phyloP scores from a whole-genome alignment of 1,284 basidiomycete species.

The Boletus smithii region DNA sequence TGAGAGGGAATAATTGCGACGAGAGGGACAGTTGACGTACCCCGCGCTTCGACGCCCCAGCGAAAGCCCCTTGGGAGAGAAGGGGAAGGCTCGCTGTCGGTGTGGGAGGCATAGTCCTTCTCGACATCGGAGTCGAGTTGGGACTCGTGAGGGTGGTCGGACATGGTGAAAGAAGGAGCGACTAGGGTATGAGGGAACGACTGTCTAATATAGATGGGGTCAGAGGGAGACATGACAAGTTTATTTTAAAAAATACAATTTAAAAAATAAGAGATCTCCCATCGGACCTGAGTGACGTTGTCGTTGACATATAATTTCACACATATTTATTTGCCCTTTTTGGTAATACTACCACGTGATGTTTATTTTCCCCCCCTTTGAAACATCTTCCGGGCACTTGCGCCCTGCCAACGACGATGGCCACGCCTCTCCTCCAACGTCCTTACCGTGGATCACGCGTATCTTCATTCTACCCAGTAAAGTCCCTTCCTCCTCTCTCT shows the following conservation, averaged over 20 bases:
- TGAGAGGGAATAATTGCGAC: not conserved
- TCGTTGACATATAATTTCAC: not conserved
- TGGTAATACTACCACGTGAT: conserved; percentile 20
- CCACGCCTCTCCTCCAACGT: conserved; percentile 50
- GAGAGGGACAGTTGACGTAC: conserved; percentile 5
- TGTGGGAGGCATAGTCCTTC: conserved; percentile 27
- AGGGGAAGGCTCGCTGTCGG: conserved; percentile 4
- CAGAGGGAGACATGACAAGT: not conserved
- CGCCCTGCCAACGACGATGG: conserved; percentile 1
- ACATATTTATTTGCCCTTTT: not conserved
- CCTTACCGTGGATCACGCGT: conserved; percentile 72
- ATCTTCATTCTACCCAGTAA: conserved; percentile 73
- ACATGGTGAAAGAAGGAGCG: conserved; percentile 18
- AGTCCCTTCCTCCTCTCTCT: conserved; percentile 60
- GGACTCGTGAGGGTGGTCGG: conserved; percentile 20
- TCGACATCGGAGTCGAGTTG: conserved; percentile 26
- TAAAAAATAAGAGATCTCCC: conserved; percentile 11
- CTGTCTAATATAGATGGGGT: conserved; percentile 19
- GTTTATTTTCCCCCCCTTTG: not conserved
- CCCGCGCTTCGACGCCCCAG: conserved; percentile 33
- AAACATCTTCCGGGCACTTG: not conserved
- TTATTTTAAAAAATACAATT: conserved; percentile 9
- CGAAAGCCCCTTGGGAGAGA: conserved; percentile 22
- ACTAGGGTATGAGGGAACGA: conserved; percentile 3
- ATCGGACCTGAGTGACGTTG: conserved; percentile 10